Evolutionary conservation across 805 yeast genomes (phyloP).

Genomic region (Candida khao-thaluensis): DNA sequence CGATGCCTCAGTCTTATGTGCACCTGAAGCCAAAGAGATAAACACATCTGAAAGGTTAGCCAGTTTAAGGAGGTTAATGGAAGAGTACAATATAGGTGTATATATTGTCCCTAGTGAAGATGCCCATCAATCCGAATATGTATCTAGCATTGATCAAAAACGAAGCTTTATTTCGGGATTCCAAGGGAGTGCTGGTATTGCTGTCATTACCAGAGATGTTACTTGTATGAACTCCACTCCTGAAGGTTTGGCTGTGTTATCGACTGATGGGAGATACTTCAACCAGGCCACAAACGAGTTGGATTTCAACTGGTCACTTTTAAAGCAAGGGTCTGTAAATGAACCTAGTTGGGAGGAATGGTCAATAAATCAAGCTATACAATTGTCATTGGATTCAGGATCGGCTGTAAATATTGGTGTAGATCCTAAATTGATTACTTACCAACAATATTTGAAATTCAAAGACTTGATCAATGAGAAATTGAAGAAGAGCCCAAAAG

Average conservation of each 20-base stretch:
- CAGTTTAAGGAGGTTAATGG: constrained; percentile 58
- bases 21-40: constrained; percentile 45
- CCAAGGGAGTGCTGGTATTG: constrained; percentile 62
- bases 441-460: constrained; percentile 30
- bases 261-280: constrained; percentile 63
- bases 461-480: constrained; percentile 29
- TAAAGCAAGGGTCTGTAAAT: constrained; percentile 51
- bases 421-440: constrained; percentile 51
- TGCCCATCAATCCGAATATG: constrained; percentile 64
- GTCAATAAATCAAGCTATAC: constrained; percentile 51
- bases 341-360: constrained; percentile 60
- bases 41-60: constrained; percentile 67
- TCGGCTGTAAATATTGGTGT: constrained; percentile 37
- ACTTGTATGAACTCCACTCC: constrained; percentile 50
- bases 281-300: constrained; percentile 57
- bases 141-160: constrained; percentile 52
- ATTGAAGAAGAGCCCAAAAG: constrained; percentile 25
- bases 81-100: constrained; percentile 44
- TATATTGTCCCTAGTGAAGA: constrained; percentile 63
- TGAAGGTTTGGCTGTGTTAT: constrained; percentile 54
- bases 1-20: constrained; percentile 41
- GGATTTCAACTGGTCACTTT: constrained; percentile 58
- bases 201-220: constrained; percentile 54
- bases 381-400: constrained; percentile 49
- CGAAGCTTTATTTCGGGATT: constrained; percentile 59